A percentile compares a stretch with the other conserved stretches of the same genome.
Evolutionary conservation across 31 red algal genomes (phyloP).

Genomic region (Asparagopsis taxiformis): DNA sequence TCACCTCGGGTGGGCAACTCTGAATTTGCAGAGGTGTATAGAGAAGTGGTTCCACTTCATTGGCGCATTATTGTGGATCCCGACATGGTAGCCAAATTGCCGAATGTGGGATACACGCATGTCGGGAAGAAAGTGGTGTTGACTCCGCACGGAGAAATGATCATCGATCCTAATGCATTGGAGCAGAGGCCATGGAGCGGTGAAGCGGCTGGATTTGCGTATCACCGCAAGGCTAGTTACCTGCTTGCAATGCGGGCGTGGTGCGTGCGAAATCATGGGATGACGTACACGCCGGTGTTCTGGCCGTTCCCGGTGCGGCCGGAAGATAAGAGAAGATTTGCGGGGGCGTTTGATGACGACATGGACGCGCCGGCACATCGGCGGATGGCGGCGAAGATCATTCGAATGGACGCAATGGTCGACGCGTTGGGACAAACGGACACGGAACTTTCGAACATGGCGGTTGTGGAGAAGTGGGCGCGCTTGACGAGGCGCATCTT

Average conservation of each 20-base stretch:
- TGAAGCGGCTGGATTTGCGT: constrained; percentile 67
- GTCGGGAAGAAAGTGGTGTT: constrained; percentile 87
- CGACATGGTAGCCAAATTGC: constrained; percentile 83
- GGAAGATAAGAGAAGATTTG: constrained; percentile 69
- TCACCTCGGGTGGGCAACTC: constrained; percentile 84
- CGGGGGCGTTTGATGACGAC: constrained; percentile 49
- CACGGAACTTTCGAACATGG: constrained; percentile 48
- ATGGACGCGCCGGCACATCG: not conserved
- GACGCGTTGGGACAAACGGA: constrained; percentile 55
- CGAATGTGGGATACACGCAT: constrained; percentile 72
- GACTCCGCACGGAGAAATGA: constrained; percentile 79
- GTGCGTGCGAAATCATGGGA: constrained; percentile 82
- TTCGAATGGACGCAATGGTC: constrained; percentile 60
- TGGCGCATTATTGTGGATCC: constrained; percentile 84
- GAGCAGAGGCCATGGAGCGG: constrained; percentile 59
- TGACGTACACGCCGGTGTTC: constrained; percentile 73
- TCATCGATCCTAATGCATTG: constrained; percentile 74
- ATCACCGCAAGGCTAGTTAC: constrained; percentile 88
- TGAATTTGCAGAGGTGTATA: constrained; percentile 60
- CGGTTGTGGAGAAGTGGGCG: constrained; percentile 72
- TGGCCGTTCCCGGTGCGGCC: constrained; percentile 79
- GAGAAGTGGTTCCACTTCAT: constrained; percentile 76
- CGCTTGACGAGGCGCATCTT: constrained; percentile 38
- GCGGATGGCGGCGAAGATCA: constrained; percentile 39
- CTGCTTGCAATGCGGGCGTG: constrained; percentile 84